phyloP scores from a whole-genome alignment of 1,284 basidiomycete species.

The Leccinum griseonigrum region DNA sequence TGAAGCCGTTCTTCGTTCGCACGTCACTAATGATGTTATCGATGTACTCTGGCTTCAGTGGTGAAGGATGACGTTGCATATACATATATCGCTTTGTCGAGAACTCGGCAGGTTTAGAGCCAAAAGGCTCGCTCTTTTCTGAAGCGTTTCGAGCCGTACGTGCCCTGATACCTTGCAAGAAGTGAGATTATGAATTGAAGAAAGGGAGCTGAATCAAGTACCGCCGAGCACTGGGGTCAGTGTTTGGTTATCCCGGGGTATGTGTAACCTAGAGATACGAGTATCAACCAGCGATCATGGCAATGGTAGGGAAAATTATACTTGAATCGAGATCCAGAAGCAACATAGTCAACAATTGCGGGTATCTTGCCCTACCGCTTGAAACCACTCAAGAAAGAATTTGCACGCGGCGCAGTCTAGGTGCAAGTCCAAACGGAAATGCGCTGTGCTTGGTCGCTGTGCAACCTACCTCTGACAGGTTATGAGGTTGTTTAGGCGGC shows the following conservation, averaged over 20 bases:
- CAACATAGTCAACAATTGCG: constrained; percentile 92
- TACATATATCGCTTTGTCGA: constrained; percentile 71
- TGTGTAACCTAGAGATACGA: constrained; percentile 54
- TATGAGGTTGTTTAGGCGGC: constrained; percentile 68
- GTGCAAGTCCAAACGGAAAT: constrained; percentile 9
- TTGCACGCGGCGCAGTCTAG: constrained; percentile 71
- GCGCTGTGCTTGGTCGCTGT: neutral
- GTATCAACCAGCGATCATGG: constrained; percentile 6
- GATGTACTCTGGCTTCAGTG: constrained; percentile 80
- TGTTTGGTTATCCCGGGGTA: constrained; percentile 91
- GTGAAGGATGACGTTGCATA: constrained; percentile 30
- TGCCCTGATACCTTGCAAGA: constrained; percentile 68
- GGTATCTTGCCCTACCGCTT: constrained; percentile 84
- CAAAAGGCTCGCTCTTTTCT: constrained; percentile 91
- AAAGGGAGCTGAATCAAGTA: constrained; percentile 31
- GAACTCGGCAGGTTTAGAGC: constrained; percentile 81
- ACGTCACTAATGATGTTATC: constrained; percentile 93
- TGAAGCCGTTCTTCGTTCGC: constrained; percentile 70
- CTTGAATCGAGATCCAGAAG: constrained; percentile 94
- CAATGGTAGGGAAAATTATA: constrained; percentile 29
- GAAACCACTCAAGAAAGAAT: constrained; percentile 86
- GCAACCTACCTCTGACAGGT: constrained; percentile 76
- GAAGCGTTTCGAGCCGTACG: constrained; percentile 76
- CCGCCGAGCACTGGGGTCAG: constrained; percentile 87
- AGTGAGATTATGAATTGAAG: constrained; percentile 6